Percentiles rank a stretch among this genome's conserved stretches.
phyloP scores from a whole-genome alignment of 2,329 filamentous ascomycete species.

The Helotiales sp. region DNA sequence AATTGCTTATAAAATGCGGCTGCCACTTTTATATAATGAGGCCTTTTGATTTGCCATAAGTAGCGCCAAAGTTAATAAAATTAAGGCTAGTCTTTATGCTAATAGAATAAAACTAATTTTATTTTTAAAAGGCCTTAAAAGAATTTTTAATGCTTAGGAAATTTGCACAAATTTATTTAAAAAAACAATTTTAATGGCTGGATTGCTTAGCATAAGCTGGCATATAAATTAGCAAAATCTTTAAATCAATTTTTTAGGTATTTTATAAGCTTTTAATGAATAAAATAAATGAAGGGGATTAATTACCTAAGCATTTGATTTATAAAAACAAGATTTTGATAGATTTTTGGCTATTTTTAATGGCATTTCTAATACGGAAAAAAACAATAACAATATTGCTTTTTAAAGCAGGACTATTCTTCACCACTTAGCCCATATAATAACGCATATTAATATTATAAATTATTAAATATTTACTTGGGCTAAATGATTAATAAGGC shows the following conservation, averaged over 20 bases:
- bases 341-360: slow-evolving; percentile 66
- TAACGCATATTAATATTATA: slow-evolving; percentile 96
- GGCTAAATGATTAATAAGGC: slow-evolving; percentile 81
- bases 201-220: slow-evolving; percentile 91
- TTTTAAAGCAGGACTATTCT: slow-evolving; percentile 89
- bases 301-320: slow-evolving; percentile 86
- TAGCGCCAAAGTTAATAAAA: slow-evolving; percentile 83
- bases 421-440: slow-evolving; percentile 95
- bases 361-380: slow-evolving; percentile 56
- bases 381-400: slow-evolving; percentile 70
- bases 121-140: slow-evolving; percentile 90
- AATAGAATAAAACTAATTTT: slow-evolving; percentile 84
- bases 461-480: slow-evolving; percentile 96
- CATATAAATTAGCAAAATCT: slow-evolving; percentile 97
- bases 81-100: slow-evolving; percentile 79
- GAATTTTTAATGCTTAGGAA: slow-evolving; percentile 81
- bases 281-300: slow-evolving; percentile 90
- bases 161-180: slow-evolving; percentile 94
- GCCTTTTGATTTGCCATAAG: slow-evolving; percentile 89
- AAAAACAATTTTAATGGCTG: slow-evolving; percentile 90
- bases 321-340: slow-evolving; percentile 93
- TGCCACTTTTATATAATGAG: slow-evolving; percentile 95
- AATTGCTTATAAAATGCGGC: slow-evolving; percentile 95
- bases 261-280: slow-evolving; percentile 78
- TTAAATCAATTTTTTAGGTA: slow-evolving; percentile 84